Percentiles rank a stretch among this genome's conserved stretches.
phyloP scores from a whole-genome alignment of 495 filamentous ascomycete species.

The Talaromyces wortmannii region DNA sequence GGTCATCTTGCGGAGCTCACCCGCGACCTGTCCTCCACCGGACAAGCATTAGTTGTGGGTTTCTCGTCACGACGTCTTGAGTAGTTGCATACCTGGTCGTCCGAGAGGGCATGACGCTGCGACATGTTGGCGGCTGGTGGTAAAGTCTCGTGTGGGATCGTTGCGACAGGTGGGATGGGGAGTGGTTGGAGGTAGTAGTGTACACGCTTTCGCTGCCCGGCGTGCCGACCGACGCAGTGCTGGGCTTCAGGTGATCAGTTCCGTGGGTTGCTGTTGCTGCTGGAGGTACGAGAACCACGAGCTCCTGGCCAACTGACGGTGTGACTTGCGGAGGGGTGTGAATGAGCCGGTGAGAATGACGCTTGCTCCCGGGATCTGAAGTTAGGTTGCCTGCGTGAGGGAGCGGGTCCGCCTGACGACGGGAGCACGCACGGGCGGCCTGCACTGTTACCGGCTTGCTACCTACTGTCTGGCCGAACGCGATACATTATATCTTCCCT shows the following conservation, averaged over 20 bases:
- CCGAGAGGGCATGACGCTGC: conserved; percentile 85
- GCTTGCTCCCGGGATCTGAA: not conserved
- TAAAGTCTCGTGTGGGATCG: not conserved
- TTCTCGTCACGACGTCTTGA: conserved; percentile 1
- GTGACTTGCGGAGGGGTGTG: not conserved
- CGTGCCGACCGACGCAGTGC: not conserved
- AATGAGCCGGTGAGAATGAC: not conserved
- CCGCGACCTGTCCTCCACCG: conserved; percentile 57
- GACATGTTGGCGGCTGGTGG: conserved; percentile 62
- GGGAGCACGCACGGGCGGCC: not conserved
- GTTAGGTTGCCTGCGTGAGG: not conserved
- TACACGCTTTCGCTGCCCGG: not conserved
- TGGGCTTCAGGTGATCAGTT: not conserved
- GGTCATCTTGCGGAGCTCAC: conserved; percentile 99
- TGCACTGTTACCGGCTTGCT: no score
- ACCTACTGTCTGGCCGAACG: no score
- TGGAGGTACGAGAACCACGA: not conserved
- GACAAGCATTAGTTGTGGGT: not conserved
- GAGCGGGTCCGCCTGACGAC: conserved; percentile 3
- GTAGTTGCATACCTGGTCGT: conserved; percentile 72
- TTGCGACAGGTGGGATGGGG: conserved; percentile 14
- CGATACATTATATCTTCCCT: no score
- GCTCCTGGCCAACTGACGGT: not conserved
- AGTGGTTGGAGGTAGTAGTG: conserved; percentile 17
- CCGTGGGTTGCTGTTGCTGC: not conserved